Evolutionary conservation across 805 yeast species (phyloP).

Genomic region (Candida morakotiae): DNA sequence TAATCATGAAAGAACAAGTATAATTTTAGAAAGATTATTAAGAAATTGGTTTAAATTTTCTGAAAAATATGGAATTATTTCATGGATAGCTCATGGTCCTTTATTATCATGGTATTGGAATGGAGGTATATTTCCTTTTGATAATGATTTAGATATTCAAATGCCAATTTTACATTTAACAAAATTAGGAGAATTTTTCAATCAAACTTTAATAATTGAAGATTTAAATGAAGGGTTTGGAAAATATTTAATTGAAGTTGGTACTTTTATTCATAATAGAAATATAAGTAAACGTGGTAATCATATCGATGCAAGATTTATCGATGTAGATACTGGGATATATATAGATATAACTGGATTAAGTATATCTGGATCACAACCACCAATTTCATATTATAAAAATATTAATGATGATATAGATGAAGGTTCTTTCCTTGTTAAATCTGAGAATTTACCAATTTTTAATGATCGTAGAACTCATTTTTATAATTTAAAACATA

Average conservation of each 20-base stretch:
- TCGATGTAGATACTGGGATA: constrained; percentile 54
- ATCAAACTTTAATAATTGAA: constrained; percentile 27
- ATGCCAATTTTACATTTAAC: constrained; percentile 22
- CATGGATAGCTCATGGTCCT: constrained; percentile 28
- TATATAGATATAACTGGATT: constrained; percentile 56
- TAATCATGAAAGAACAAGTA: constrained; percentile 14
- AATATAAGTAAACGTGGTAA: constrained; percentile 17
- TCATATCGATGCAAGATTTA: constrained; percentile 44
- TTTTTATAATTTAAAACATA: constrained; percentile 43
- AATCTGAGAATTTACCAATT: constrained; percentile 12
- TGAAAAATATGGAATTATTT: constrained; percentile 17
- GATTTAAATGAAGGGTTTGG: constrained; percentile 27
- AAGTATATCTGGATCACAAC: not conserved
- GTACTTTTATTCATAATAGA: constrained; percentile 25
- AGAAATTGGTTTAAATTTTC: constrained; percentile 24
- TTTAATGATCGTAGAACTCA: constrained; percentile 58
- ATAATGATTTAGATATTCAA: constrained; percentile 25
- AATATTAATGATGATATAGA: constrained; percentile 6
- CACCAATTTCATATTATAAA: not conserved
- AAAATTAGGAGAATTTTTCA: constrained; percentile 17
- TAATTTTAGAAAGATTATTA: constrained; percentile 19
- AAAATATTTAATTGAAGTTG: constrained; percentile 24
- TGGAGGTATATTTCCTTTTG: constrained; percentile 26
- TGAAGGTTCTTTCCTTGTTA: constrained; percentile 3
- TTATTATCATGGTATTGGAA: constrained; percentile 29